Percentiles rank a stretch among this genome's conserved stretches.
These are phyloP conservation scores for Colletotrichum sp. DNA, from an alignment of 2,329 filamentous ascomycete species.

Conservation along the genomic window DNA sequence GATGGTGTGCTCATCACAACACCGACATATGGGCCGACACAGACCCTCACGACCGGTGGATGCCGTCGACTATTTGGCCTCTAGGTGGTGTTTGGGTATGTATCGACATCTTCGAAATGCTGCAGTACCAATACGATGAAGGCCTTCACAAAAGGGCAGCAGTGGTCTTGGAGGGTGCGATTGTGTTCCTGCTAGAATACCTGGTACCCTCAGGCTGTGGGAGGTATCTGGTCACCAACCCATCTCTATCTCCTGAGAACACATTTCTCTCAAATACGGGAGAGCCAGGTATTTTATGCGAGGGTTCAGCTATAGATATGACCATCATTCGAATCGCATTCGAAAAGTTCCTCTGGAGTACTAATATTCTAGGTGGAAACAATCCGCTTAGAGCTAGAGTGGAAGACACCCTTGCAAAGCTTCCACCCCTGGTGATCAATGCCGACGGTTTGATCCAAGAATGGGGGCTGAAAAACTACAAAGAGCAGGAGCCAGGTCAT, in stretches of 20 bases:
- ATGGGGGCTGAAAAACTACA: conserved; percentile 47
- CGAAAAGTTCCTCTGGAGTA: conserved; percentile 29
- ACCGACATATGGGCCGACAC: conserved; percentile 41
- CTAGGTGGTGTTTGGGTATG: conserved; percentile 45
- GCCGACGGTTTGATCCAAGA: conserved; percentile 42
- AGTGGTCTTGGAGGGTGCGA: conserved; percentile 31
- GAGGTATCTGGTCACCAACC: conserved; percentile 27
- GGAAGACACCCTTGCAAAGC: not conserved
- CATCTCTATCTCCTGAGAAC: conserved; percentile 31
- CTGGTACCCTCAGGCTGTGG: conserved; percentile 27
- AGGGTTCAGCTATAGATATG: conserved; percentile 52
- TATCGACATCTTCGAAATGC: conserved; percentile 40
- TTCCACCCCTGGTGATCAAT: conserved; percentile 25
- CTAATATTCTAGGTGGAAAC: conserved; percentile 8
- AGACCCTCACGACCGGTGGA: conserved; percentile 35
- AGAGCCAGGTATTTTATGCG: conserved; percentile 41
- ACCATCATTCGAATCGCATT: conserved; percentile 24
- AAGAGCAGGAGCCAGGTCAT: conserved; percentile 50
- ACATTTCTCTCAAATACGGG: conserved; percentile 29
- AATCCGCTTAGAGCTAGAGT: not conserved
- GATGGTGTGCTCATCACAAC: conserved; percentile 40
- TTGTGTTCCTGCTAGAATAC: conserved; percentile 35
- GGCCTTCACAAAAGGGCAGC: conserved; percentile 27
- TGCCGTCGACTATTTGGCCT: conserved; percentile 40
- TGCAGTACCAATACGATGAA: conserved; percentile 38